Evolutionary conservation across 176 grass and related monocot genomes (phyloP).

Genomic region (Aegilops tauschii): DNA sequence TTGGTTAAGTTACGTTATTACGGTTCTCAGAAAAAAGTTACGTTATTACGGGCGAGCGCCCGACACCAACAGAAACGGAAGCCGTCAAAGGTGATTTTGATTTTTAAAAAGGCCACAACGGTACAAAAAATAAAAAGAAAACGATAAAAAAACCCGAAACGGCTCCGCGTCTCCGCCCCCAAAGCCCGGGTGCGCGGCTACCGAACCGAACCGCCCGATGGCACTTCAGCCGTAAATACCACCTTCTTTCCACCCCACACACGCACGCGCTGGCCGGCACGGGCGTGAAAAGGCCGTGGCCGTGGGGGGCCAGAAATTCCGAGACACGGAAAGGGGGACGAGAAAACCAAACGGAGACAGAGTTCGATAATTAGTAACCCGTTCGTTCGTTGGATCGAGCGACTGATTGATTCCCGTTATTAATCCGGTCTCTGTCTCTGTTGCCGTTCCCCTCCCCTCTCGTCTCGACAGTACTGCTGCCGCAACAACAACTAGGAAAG

Average conservation of each 20-base stretch:
- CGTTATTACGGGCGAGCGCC: too few species aligned
- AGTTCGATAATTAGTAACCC: neutral
- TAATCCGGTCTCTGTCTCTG: neutral
- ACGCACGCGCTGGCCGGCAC: too few species aligned
- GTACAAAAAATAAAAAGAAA: neutral
- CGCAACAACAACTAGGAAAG: neutral
- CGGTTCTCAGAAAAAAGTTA: too few species aligned
- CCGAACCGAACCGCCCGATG: neutral
- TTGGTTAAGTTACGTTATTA: neutral
- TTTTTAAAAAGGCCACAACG: constrained; percentile 12
- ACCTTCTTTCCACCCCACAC: too few species aligned
- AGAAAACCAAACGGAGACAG: neutral
- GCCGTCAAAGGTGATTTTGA: neutral
- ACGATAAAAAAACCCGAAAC: neutral
- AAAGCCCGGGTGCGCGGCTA: constrained; percentile 27
- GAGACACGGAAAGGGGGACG: neutral
- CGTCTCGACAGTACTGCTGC: neutral
- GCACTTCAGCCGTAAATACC: constrained; percentile 14
- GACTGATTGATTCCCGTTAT: neutral
- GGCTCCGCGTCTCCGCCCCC: constrained; percentile 23
- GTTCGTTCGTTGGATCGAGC: neutral
- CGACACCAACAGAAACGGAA: neutral
- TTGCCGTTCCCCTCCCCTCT: neutral
- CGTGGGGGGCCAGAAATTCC: neutral
- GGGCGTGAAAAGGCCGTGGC: neutral